Conservation (phyloP, 176 grass and related monocot species). For the Oryza punctata region DNA sequence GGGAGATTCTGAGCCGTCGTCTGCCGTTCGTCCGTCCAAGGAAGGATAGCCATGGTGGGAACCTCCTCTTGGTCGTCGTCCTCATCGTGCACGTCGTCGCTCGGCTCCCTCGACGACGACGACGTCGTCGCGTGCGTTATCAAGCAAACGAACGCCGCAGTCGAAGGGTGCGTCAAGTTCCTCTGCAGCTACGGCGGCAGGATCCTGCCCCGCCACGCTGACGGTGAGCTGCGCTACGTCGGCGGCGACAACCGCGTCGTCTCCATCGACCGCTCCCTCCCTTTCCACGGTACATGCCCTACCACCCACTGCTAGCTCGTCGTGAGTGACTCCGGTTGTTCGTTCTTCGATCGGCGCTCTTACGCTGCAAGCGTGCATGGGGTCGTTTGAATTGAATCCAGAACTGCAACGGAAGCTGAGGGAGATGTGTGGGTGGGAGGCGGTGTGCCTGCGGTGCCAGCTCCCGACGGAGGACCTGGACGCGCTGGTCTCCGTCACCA, state of each 20-base stretch:
- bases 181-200: constrained; percentile 80
- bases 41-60: constrained; percentile 15
- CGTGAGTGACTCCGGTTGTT: not conserved
- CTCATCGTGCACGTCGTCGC: constrained; percentile 37
- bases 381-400: constrained; percentile 15
- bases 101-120: constrained; percentile 35
- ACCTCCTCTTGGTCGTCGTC: constrained; percentile 37
- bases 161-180: constrained; percentile 51
- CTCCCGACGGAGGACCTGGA: constrained; percentile 86
- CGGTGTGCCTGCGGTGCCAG: constrained; percentile 66
- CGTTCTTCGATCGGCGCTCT: not conserved
- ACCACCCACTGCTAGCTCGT: too few relatives aligned
- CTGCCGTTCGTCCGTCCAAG: not conserved
- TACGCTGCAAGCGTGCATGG: not conserved
- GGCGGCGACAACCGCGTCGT: constrained; percentile 79
- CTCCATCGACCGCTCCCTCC: constrained; percentile 52
- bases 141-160: not conserved
- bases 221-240: constrained; percentile 78
- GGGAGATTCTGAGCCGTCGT: not conserved
- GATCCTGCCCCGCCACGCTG: constrained; percentile 71
- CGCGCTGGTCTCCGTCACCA: constrained; percentile 71
- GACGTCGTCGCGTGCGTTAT: not conserved
- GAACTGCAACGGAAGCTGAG: constrained; percentile 67
- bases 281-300: constrained; percentile 45
- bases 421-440: constrained; percentile 63